phyloP scores from a whole-genome alignment of 78 protist species.

The Dictyostelium firmibasis region DNA sequence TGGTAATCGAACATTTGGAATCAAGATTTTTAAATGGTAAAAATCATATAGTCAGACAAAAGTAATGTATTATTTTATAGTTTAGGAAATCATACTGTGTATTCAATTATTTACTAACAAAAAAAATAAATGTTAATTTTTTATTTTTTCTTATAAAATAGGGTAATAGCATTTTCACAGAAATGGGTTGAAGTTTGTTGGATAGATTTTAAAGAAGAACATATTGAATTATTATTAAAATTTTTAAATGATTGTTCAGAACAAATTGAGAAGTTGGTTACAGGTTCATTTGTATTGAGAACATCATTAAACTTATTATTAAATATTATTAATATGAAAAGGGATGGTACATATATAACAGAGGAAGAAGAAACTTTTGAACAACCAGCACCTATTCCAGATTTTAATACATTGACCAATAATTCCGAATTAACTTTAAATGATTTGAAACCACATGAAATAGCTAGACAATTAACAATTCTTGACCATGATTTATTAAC shows the following conservation, averaged over 20 bases:
- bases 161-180: conserved; percentile 38
- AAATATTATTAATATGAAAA: not conserved
- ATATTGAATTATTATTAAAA: not conserved
- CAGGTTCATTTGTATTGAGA: conserved; percentile 16
- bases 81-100: too few species aligned
- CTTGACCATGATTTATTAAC: conserved; percentile 27
- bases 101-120: too few species aligned
- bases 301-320: not conserved
- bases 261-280: conserved; percentile 33
- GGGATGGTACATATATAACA: conserved; percentile 19
- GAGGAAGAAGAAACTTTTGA: conserved; percentile 38
- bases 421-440: not conserved
- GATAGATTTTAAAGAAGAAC: conserved; percentile 27
- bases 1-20: not conserved
- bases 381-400: conserved; percentile 72
- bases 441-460: conserved; percentile 59
- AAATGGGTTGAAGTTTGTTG: conserved; percentile 52
- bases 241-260: conserved; percentile 32
- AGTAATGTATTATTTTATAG: conserved; percentile 1
- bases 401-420: not conserved
- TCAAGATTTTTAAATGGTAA: conserved; percentile 53
- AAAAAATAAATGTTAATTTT: not conserved
- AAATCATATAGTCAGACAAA: conserved; percentile 19
- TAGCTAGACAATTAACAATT: conserved; percentile 67
- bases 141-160: not conserved